These are phyloP conservation scores for Hirsutella rhossiliensis DNA, from an alignment of 2,329 filamentous ascomycete genomes.

Conservation along the genomic window DNA sequence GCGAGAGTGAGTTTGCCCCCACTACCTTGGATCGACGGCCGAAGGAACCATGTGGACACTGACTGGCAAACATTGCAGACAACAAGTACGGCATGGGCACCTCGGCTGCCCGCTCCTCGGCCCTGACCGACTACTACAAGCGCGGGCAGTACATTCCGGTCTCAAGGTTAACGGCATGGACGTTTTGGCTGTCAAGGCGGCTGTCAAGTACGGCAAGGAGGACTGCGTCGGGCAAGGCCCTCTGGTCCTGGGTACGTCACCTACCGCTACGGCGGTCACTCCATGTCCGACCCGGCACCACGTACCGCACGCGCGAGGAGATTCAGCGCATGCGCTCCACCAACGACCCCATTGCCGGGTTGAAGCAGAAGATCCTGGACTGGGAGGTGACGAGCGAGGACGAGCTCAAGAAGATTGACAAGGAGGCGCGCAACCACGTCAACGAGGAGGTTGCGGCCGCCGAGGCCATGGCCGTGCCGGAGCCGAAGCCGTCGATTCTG, in stretches of 20 bases:
- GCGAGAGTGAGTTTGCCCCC: conserved; percentile 78
- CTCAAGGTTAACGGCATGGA: conserved; percentile 99
- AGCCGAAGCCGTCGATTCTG: conserved; percentile 68
- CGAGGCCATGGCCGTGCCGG: conserved; percentile 76
- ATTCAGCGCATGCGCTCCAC: conserved; percentile 99
- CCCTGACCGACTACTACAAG: conserved; percentile 99
- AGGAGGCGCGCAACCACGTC: conserved; percentile 75
- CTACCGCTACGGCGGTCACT: conserved; percentile 98
- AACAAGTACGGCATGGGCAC: conserved; percentile 99
- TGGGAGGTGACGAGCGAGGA: conserved; percentile 88
- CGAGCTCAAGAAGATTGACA: conserved; percentile 92
- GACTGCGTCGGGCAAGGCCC: conserved; percentile 72
- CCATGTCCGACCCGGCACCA: conserved; percentile 99
- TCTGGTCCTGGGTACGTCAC: conserved; percentile 95
- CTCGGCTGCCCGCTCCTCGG: conserved; percentile 83
- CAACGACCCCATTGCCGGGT: conserved; percentile 93
- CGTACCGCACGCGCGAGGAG: conserved; percentile 97
- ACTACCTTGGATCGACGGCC: too few species aligned
- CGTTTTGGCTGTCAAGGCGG: conserved; percentile 92
- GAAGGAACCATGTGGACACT: neutral
- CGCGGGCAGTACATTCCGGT: conserved; percentile 97
- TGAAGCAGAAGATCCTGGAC: conserved; percentile 96
- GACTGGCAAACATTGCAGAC: conserved; percentile 44
- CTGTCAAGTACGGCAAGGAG: conserved; percentile 86
- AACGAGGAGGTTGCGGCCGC: conserved; percentile 83